Evolutionary conservation across 176 grass and related monocot genomes (phyloP).

Genomic region (Carex myosuroides): DNA sequence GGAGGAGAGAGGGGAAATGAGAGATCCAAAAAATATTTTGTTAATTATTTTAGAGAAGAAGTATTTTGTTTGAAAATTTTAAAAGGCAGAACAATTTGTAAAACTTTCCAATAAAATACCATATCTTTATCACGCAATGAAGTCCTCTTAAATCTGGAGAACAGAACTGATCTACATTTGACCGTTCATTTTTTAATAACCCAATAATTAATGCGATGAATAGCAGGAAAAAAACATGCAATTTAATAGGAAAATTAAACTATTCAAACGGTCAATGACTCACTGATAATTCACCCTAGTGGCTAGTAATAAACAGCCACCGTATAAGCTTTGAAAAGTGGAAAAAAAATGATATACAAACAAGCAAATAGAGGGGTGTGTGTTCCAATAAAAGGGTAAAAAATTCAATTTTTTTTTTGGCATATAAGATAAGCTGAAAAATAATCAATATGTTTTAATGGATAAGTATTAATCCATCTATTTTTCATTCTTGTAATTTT

Average conservation of each 20-base stretch:
- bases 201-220: not conserved
- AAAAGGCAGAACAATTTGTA: too few relatives aligned
- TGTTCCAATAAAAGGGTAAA: not conserved
- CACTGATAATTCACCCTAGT: not conserved
- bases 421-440: not conserved
- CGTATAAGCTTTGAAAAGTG: not conserved
- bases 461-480: not conserved
- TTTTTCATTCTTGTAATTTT: not conserved
- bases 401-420: not conserved
- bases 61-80: too few relatives aligned
- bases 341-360: not conserved
- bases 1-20: too few relatives aligned
- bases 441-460: not conserved
- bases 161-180: not conserved
- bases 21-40: too few relatives aligned
- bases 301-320: not conserved
- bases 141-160: not conserved
- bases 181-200: not conserved
- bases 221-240: not conserved
- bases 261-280: not conserved
- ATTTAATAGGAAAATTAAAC: not conserved
- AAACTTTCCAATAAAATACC: too few relatives aligned
- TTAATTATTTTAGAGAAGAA: too few relatives aligned
- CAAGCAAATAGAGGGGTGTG: too few relatives aligned
- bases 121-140: not conserved